These are phyloP conservation scores for Pseudogymnoascus sp. DNA, from an alignment of 2,329 filamentous ascomycete species.

Conservation along the genomic window DNA sequence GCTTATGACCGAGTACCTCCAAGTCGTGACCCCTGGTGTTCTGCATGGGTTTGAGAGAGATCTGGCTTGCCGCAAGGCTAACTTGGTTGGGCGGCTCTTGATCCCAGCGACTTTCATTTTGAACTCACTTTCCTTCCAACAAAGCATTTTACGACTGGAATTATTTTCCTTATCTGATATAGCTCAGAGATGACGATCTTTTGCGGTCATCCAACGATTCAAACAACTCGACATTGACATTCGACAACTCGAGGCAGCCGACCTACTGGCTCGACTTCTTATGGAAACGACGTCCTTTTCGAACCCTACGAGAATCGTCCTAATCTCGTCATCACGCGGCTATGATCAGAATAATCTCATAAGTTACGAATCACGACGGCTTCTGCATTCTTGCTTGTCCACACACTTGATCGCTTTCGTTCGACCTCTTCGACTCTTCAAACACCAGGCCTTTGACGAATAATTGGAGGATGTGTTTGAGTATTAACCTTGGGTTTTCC, in stretches of 20 bases:
- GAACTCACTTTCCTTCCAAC: slow-evolving; percentile 26
- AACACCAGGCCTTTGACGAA: slow-evolving; percentile 3
- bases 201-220: slow-evolving; percentile 21
- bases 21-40: slow-evolving; percentile 32
- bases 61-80: slow-evolving; percentile 57
- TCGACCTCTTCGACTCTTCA: not conserved
- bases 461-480: slow-evolving; percentile 7
- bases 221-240: slow-evolving; percentile 25
- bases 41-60: slow-evolving; percentile 42
- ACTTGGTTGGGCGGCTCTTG: slow-evolving; percentile 38
- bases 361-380: slow-evolving; percentile 24
- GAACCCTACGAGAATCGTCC: slow-evolving; percentile 30
- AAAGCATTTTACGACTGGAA: slow-evolving; percentile 29
- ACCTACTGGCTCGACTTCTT: slow-evolving; percentile 28
- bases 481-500: not conserved
- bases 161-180: slow-evolving; percentile 9
- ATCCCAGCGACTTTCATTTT: slow-evolving; percentile 27
- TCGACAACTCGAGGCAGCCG: slow-evolving; percentile 18
- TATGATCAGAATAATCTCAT: slow-evolving; percentile 27
- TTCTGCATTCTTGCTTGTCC: slow-evolving; percentile 9
- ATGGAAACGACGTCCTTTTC: slow-evolving; percentile 26
- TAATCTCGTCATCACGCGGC: slow-evolving; percentile 31
- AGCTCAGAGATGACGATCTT: slow-evolving; percentile 7
- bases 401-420: not conserved
- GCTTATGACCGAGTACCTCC: slow-evolving; percentile 40